These are phyloP conservation scores for Isatis lusitanica DNA, from an alignment of 441 rosid species.

Conservation along the genomic window DNA sequence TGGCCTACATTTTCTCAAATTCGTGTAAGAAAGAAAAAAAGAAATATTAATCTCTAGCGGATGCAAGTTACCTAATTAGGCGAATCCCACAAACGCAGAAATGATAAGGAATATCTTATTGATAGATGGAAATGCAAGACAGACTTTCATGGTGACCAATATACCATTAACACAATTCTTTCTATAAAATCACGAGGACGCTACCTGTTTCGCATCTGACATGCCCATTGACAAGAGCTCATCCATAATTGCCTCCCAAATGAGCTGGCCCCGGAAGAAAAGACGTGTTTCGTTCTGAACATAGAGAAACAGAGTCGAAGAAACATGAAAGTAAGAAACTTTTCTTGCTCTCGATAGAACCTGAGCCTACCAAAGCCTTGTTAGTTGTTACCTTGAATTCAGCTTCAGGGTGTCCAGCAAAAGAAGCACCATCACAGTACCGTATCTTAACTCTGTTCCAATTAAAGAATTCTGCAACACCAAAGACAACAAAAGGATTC, in stretches of 20 bases:
- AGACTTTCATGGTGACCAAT: constrained; percentile 2
- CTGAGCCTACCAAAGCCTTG: background rate
- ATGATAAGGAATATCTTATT: background rate
- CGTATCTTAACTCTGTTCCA: constrained; percentile 87
- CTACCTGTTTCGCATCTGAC: constrained; percentile 76
- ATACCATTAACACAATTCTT: background rate
- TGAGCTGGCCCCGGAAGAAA: constrained; percentile 87
- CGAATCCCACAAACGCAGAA: background rate
- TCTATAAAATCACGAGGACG: background rate
- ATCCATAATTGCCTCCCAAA: constrained; percentile 82
- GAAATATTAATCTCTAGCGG: background rate
- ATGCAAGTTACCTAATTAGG: background rate
- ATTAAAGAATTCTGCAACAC: constrained; percentile 63
- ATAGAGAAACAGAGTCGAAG: background rate
- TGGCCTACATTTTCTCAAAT: constrained; percentile 54
- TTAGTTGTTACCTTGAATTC: constrained; percentile 64
- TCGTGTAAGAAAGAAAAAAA: background rate
- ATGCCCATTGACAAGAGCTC: constrained; percentile 73
- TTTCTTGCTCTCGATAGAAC: background rate
- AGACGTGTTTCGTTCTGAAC: constrained; percentile 57
- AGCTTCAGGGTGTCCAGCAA: constrained; percentile 78
- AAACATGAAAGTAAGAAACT: background rate
- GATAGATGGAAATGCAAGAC: background rate
- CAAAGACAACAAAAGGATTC: background rate
- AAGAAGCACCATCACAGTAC: constrained; percentile 94